Percentiles rank a stretch among this genome's conserved stretches.
Conservation (phyloP, 805 yeast species). For the Jamesozyma lodderae region DNA sequence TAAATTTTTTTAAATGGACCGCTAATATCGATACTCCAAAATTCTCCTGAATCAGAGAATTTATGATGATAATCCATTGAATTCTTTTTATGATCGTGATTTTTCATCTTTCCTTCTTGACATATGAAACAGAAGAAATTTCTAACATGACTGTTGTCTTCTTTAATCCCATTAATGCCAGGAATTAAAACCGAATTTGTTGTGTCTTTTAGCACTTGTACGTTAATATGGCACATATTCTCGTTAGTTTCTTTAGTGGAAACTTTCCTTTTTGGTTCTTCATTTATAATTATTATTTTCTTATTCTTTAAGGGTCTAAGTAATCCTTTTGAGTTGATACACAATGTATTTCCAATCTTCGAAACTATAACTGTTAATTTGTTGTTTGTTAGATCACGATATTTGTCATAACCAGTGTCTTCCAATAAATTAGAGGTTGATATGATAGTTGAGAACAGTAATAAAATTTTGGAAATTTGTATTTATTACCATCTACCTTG, state of each 20-base stretch:
- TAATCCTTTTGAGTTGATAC: neutral
- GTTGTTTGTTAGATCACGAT: neutral
- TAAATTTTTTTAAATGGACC: neutral
- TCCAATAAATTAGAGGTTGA: neutral
- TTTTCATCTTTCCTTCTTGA: neutral
- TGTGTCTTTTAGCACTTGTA: neutral
- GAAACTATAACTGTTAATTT: neutral
- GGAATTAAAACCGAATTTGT: neutral
- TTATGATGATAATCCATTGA: neutral
- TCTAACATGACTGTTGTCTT: neutral
- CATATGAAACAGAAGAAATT: neutral
- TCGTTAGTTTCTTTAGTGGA: neutral
- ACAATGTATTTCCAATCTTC: neutral
- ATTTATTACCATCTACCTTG: too few relatives aligned
- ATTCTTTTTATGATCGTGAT: neutral
- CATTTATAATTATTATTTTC: neutral
- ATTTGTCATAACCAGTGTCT: neutral
- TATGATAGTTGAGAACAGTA: neutral
- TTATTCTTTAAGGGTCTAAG: neutral
- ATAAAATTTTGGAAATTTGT: neutral
- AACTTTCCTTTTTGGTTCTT: neutral
- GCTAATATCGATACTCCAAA: neutral
- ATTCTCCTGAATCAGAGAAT: neutral
- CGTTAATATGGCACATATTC: neutral
- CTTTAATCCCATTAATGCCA: neutral